A percentile compares a stretch with the other conserved stretches of the same genome.
These are phyloP conservation scores for Bocquillonia castaneifolia DNA, from an alignment of 441 rosid species.

Conservation along the genomic window DNA sequence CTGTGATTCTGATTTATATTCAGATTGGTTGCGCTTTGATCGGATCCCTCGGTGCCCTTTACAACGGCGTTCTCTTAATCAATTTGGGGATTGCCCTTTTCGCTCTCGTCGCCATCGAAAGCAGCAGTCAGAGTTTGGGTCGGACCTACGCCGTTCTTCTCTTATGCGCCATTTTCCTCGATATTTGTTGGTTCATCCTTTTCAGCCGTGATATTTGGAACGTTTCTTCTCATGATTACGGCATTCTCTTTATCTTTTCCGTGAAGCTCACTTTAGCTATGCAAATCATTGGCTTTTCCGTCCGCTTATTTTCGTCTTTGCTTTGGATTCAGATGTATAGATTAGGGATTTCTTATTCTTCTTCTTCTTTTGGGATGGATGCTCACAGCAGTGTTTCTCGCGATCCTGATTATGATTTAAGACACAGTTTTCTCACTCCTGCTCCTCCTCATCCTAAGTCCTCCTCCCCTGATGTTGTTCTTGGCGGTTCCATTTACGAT, in stretches of 20 bases:
- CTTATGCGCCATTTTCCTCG: constrained; percentile 62
- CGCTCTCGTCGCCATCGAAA: constrained; percentile 84
- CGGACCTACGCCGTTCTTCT: constrained; percentile 87
- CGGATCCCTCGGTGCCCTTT: constrained; percentile 83
- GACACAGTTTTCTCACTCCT: constrained; percentile 68
- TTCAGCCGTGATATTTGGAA: constrained; percentile 68
- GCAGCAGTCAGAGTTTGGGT: constrained; percentile 78
- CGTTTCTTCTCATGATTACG: constrained; percentile 51
- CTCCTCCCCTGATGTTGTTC: constrained; percentile 50
- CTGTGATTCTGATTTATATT: constrained; percentile 74
- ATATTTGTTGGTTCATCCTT: constrained; percentile 78
- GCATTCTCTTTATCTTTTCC: constrained; percentile 54
- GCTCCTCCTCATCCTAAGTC: constrained; percentile 34
- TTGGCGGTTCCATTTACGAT: constrained; percentile 74
- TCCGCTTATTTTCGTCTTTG: constrained; percentile 70
- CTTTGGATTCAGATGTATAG: constrained; percentile 92
- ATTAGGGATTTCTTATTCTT: constrained; percentile 59
- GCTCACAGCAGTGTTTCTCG: constrained; percentile 37
- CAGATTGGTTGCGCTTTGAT: constrained; percentile 93
- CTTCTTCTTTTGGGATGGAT: too few species aligned
- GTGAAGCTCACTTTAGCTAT: constrained; percentile 71
- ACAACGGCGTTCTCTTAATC: constrained; percentile 70
- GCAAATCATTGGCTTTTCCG: constrained; percentile 75
- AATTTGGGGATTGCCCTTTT: constrained; percentile 74
- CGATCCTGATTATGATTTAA: constrained; percentile 65